phyloP scores from a whole-genome alignment of 495 filamentous ascomycete genomes.

The Annulohypoxylon moriforme region DNA sequence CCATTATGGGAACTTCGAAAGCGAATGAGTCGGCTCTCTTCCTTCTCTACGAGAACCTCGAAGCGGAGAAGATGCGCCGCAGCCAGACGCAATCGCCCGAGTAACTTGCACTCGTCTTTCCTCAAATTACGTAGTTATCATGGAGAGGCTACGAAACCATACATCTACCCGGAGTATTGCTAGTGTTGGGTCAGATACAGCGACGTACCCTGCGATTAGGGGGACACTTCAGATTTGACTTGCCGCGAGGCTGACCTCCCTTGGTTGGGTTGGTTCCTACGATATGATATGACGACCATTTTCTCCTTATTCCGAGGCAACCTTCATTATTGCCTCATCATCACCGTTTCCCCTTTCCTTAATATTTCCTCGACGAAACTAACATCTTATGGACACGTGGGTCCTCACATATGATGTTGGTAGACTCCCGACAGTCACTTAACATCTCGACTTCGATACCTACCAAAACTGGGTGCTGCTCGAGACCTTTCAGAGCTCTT shows the following conservation, averaged over 20 bases:
- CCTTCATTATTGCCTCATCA: conserved; percentile 54
- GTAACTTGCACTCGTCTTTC: conserved; percentile 60
- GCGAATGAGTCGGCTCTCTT: conserved; percentile 96
- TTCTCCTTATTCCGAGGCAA: conserved; percentile 47
- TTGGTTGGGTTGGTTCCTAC: conserved; percentile 56
- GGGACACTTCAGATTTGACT: conserved; percentile 65
- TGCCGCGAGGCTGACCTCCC: conserved; percentile 66
- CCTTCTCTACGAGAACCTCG: conserved; percentile 97
- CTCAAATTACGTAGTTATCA: conserved; percentile 36
- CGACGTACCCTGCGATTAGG: conserved; percentile 51
- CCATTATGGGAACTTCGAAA: conserved; percentile 91
- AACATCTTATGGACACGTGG: conserved; percentile 40
- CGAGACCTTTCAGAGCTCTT: conserved; percentile 36
- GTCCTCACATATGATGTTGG: conserved; percentile 40
- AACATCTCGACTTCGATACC: conserved; percentile 37
- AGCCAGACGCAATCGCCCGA: conserved; percentile 75
- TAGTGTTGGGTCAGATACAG: conserved; percentile 58
- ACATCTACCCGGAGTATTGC: conserved; percentile 49
- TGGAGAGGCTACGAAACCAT: conserved; percentile 40
- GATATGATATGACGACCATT: conserved; percentile 60
- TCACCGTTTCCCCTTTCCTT: conserved; percentile 50
- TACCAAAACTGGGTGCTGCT: conserved; percentile 29
- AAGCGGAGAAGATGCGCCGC: conserved; percentile 97
- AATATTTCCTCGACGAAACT: conserved; percentile 43
- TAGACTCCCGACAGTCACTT: conserved; percentile 36